Percentiles rank a stretch among this genome's conserved stretches.
Conservation (phyloP, 352 stramenopile species). For the Pythium phragmitis region DNA sequence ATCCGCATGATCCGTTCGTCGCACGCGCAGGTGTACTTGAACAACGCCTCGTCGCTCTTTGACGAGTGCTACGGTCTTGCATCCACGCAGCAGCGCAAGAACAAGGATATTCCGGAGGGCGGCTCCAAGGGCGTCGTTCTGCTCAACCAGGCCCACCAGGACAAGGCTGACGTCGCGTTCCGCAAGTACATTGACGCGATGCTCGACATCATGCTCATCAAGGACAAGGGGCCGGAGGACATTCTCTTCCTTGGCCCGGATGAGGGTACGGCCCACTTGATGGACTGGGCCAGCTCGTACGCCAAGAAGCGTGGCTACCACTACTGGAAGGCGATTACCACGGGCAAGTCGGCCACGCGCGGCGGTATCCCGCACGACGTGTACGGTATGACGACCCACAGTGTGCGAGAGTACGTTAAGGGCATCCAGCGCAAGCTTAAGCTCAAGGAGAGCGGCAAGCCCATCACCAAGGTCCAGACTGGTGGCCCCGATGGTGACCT, state of each 20-base stretch:
- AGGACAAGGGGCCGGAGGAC: constrained; percentile 93
- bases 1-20: constrained; percentile 91
- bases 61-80: constrained; percentile 96
- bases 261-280: constrained; percentile 97
- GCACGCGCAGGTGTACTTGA: constrained; percentile 89
- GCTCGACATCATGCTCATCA: constrained; percentile 95
- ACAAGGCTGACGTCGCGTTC: constrained; percentile 59
- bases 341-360: constrained; percentile 92
- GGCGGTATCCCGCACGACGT: constrained; percentile 98
- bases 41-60: constrained; percentile 91
- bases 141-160: constrained; percentile 90
- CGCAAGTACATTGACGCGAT: constrained; percentile 1
- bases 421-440: constrained; percentile 91
- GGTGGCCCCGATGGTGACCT: constrained; percentile 97
- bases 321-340: constrained; percentile 96
- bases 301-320: constrained; percentile 92
- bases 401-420: constrained; percentile 96
- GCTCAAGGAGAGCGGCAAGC: constrained; percentile 81
- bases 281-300: constrained; percentile 94
- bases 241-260: constrained; percentile 97
- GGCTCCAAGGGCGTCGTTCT: constrained; percentile 96
- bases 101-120: constrained; percentile 99
- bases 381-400: constrained; percentile 97
- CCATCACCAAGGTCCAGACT: constrained; percentile 97
- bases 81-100: constrained; percentile 98